Conservation (phyloP, 768 basidiomycete species). For the Cystobasidium tubakii region DNA sequence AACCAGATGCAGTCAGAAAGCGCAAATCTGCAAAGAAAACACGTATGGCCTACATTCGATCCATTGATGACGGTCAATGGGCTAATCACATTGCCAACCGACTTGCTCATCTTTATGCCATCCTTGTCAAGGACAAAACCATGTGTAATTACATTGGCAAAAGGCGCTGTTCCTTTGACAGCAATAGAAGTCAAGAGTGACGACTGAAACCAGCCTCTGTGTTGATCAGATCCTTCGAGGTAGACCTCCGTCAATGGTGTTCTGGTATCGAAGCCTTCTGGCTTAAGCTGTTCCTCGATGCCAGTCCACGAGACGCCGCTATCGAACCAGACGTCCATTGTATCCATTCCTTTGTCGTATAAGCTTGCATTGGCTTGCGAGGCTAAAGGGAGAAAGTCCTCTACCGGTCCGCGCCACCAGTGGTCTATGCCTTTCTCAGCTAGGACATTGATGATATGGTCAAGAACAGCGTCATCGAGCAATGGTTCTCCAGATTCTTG, state of each 20-base stretch:
- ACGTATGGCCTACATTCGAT: conserved; percentile 57
- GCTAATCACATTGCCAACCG: conserved; percentile 80
- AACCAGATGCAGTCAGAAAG: neutral
- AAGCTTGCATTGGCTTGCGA: conserved; percentile 47
- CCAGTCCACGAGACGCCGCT: conserved; percentile 91
- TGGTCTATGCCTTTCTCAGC: conserved; percentile 66
- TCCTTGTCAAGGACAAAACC: conserved; percentile 89
- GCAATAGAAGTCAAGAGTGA: conserved; percentile 75
- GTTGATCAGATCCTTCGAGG: conserved; percentile 92
- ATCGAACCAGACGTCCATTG: conserved; percentile 99
- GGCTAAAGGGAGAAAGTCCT: conserved; percentile 69
- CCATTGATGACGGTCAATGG: conserved; percentile 75
- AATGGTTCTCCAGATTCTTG: conserved; percentile 59
- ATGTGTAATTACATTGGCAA: conserved; percentile 78
- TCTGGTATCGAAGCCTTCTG: neutral
- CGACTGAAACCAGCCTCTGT: conserved; percentile 98
- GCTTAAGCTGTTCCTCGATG: conserved; percentile 51
- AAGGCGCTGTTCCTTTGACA: conserved; percentile 57
- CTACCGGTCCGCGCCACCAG: conserved; percentile 86
- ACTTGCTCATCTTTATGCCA: conserved; percentile 96
- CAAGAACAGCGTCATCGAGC: conserved; percentile 61
- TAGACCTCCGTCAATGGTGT: conserved; percentile 67
- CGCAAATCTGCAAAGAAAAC: neutral
- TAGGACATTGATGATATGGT: conserved; percentile 71
- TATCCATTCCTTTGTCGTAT: conserved; percentile 80